These are phyloP conservation scores for Nematodospora valgi DNA, from an alignment of 805 yeast species.

Conservation along the genomic window DNA sequence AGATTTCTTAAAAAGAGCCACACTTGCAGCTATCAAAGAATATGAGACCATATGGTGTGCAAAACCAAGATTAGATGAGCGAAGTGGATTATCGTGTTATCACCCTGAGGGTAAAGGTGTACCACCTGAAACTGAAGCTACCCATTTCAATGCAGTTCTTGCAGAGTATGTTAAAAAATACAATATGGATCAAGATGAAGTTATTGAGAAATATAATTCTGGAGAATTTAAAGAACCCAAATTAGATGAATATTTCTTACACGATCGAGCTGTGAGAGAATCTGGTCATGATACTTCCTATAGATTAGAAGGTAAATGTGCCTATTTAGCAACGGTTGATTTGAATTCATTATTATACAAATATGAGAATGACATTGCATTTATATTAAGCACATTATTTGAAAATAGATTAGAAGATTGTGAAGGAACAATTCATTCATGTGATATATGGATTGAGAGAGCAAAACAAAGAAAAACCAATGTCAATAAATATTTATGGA, in stretches of 20 bases:
- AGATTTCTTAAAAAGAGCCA: conserved; percentile 62
- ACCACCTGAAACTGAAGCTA: conserved; percentile 94
- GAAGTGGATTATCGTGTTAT: conserved; percentile 81
- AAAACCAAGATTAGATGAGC: conserved; percentile 67
- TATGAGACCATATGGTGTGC: conserved; percentile 78
- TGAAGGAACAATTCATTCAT: conserved; percentile 30
- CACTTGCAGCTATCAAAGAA: conserved; percentile 80
- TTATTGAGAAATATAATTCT: conserved; percentile 59
- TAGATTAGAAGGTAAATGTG: conserved; percentile 86
- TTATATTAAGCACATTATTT: conserved; percentile 54
- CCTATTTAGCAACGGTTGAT: conserved; percentile 86
- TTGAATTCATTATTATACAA: conserved; percentile 81
- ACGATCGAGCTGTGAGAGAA: conserved; percentile 93
- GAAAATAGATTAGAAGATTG: conserved; percentile 38
- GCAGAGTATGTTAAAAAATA: conserved; percentile 66
- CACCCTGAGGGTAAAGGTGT: conserved; percentile 90
- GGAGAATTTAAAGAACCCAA: conserved; percentile 68
- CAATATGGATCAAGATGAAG: conserved; percentile 56
- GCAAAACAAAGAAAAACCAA: conserved; percentile 53
- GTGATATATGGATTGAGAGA: conserved; percentile 58
- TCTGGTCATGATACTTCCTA: conserved; percentile 95
- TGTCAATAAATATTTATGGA: conserved; percentile 78
- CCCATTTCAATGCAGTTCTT: conserved; percentile 76
- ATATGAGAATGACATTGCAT: conserved; percentile 83
- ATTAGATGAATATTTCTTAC: conserved; percentile 84